phyloP scores from a whole-genome alignment of 805 yeast species.

The Saturnispora diversa region DNA sequence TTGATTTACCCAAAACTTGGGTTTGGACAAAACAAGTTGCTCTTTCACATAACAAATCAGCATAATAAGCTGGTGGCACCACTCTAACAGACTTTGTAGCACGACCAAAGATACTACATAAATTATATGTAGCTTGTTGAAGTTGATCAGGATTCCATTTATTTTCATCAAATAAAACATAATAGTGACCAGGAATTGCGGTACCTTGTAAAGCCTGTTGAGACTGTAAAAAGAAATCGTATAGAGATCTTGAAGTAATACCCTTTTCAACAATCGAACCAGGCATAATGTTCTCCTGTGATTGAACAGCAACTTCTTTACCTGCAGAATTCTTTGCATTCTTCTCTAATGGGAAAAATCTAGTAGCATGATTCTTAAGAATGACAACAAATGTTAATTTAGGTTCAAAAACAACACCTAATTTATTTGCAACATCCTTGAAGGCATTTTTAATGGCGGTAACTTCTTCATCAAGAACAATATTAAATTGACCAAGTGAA shows the following conservation, averaged over 20 bases:
- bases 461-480: conserved; percentile 25
- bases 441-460: conserved; percentile 21
- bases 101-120: conserved; percentile 26
- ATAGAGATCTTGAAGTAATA: conserved; percentile 26
- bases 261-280: conserved; percentile 29
- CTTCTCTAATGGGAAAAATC: conserved; percentile 26
- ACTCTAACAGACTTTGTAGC: conserved; percentile 29
- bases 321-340: conserved; percentile 20
- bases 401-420: conserved; percentile 21
- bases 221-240: conserved; percentile 28
- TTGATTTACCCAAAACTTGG: conserved; percentile 8
- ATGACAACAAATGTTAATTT: conserved; percentile 25
- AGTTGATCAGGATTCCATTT: conserved; percentile 23
- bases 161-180: conserved; percentile 27
- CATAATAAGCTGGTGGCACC: conserved; percentile 29
- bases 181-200: conserved; percentile 30
- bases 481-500: conserved; percentile 27
- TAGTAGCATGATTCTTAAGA: conserved; percentile 23
- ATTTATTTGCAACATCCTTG: conserved; percentile 13
- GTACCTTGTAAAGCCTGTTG: conserved; percentile 31
- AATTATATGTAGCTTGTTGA: conserved; percentile 25
- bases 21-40: conserved; percentile 22
- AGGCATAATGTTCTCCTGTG: conserved; percentile 22
- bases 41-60: conserved; percentile 27
- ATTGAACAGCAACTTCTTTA: conserved; percentile 18